phyloP scores from a whole-genome alignment of 208 protist species.

The Blechomonas ayalai region DNA sequence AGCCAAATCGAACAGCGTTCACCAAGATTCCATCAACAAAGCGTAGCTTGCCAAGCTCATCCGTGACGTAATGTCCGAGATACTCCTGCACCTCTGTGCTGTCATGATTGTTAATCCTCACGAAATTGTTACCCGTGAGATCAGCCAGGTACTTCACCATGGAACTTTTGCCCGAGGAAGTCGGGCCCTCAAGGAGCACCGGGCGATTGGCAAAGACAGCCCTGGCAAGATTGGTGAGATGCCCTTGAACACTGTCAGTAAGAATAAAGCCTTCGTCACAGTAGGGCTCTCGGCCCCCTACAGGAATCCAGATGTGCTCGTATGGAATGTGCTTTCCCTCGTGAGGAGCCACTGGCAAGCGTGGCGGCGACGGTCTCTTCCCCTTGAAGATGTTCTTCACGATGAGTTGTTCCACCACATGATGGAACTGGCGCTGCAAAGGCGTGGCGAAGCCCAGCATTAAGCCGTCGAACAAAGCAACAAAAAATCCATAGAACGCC shows the following conservation, averaged over 20 bases:
- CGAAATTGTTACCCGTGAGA: slow-evolving; percentile 96
- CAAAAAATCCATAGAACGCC: slow-evolving; percentile 91
- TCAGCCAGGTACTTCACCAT: slow-evolving; percentile 99
- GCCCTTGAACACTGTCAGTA: slow-evolving; percentile 90
- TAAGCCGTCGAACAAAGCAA: slow-evolving; percentile 95
- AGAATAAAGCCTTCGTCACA: slow-evolving; percentile 93
- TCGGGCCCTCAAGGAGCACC: slow-evolving; percentile 98
- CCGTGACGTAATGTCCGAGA: slow-evolving; percentile 96
- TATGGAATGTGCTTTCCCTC: slow-evolving; percentile 76
- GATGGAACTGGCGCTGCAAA: slow-evolving; percentile 86
- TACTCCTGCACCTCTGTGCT: slow-evolving; percentile 99
- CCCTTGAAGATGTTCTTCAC: slow-evolving; percentile 78
- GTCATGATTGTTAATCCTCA: slow-evolving; percentile 99
- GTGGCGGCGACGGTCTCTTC: slow-evolving; percentile 56
- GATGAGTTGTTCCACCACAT: slow-evolving; percentile 86
- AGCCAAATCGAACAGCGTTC: slow-evolving; percentile 94
- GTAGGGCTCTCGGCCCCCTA: slow-evolving; percentile 38
- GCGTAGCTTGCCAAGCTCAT: slow-evolving; percentile 93
- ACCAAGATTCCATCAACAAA: slow-evolving; percentile 98
- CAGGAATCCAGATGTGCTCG: slow-evolving; percentile 94
- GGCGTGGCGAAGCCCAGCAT: slow-evolving; percentile 95
- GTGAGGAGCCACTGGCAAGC: slow-evolving; percentile 24
- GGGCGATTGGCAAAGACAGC: slow-evolving; percentile 94
- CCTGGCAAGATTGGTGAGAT: slow-evolving; percentile 94
- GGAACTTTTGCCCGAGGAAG: slow-evolving; percentile 98